phyloP scores from a whole-genome alignment of 208 protist species.

The Acanthamoeba healyi region DNA sequence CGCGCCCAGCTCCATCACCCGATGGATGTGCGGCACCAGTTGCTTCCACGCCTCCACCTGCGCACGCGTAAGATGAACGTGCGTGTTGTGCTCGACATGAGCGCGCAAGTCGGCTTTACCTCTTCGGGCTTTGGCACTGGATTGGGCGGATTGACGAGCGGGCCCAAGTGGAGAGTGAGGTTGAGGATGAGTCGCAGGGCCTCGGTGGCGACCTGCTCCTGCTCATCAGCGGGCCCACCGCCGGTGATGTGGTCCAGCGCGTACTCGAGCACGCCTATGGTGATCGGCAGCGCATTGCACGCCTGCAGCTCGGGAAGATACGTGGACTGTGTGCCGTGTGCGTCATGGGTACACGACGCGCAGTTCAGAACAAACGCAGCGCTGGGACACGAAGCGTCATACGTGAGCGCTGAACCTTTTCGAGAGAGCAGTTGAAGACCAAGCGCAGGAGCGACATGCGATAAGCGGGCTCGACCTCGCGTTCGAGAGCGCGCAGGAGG shows the following conservation, averaged over 20 bases:
- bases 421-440: constrained; percentile 24
- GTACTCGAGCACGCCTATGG: background rate
- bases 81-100: too few species aligned
- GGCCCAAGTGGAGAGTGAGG: constrained; percentile 33
- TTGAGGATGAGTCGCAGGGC: constrained; percentile 1
- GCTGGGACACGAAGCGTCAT: background rate
- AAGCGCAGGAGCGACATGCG: background rate
- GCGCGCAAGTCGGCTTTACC: background rate
- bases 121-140: background rate
- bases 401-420: background rate
- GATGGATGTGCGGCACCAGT: constrained; percentile 41
- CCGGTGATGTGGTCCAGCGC: background rate
- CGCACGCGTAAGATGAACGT: background rate
- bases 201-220: background rate
- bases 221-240: background rate
- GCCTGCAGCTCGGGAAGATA: background rate
- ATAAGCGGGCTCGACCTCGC: background rate
- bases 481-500: background rate
- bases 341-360: background rate
- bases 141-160: constrained; percentile 18
- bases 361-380: background rate
- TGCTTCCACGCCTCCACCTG: constrained; percentile 5
- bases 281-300: background rate
- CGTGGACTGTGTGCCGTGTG: background rate
- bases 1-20: constrained; percentile 28